Conservation (phyloP, 495 filamentous ascomycete genomes). For the Haplographium delicatum region DNA sequence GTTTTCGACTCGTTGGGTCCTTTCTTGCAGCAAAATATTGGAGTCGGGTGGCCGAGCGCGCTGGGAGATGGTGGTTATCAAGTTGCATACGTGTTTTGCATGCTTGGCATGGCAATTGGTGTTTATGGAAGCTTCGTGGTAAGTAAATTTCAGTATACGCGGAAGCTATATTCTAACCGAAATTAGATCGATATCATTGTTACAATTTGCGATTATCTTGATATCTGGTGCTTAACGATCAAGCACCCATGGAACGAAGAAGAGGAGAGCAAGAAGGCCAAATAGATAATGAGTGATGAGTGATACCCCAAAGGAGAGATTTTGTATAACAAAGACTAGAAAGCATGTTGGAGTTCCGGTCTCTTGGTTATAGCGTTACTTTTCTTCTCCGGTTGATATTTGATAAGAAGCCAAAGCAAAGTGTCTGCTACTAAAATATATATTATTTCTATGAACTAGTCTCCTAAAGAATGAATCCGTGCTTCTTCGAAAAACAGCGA, state of each 20-base stretch:
- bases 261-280: constrained; percentile 27
- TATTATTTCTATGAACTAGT: not conserved
- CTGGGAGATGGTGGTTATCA: constrained; percentile 72
- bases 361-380: not conserved
- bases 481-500: not conserved
- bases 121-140: constrained; percentile 94
- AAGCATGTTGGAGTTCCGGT: not conserved
- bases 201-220: constrained; percentile 94
- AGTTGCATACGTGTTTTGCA: constrained; percentile 79
- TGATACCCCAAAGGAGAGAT: constrained; percentile 1
- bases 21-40: constrained; percentile 47
- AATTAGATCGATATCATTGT: constrained; percentile 78
- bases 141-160: no score
- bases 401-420: not conserved
- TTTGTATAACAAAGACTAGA: not conserved
- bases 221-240: constrained; percentile 97
- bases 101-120: constrained; percentile 73
- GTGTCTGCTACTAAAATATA: not conserved
- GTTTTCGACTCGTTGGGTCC: constrained; percentile 76
- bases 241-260: constrained; percentile 63
- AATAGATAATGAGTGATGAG: constrained; percentile 10
- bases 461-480: not conserved
- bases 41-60: constrained; percentile 73
- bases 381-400: not conserved
- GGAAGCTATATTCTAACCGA: no score